Evolutionary conservation across 2,329 filamentous ascomycete species (phyloP).

Genomic region (Colletotrichum musae): DNA sequence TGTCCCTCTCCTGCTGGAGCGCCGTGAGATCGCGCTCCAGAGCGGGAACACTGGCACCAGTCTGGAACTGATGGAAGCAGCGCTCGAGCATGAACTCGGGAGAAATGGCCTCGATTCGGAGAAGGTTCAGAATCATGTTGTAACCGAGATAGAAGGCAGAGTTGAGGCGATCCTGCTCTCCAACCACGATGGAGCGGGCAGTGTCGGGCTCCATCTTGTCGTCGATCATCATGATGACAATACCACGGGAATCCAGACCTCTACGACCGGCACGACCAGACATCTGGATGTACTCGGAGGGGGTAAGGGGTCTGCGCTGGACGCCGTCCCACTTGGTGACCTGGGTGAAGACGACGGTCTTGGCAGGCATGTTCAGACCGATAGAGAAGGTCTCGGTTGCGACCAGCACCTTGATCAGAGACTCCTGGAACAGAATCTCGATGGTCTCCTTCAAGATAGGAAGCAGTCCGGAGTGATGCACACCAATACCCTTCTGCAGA

Average conservation of each 20-base stretch:
- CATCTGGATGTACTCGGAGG: constrained; percentile 99
- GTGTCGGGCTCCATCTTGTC: constrained; percentile 94
- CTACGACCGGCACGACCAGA: constrained; percentile 96
- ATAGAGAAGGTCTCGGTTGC: constrained; percentile 99
- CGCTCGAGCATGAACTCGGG: constrained; percentile 99
- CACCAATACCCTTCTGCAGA: constrained; percentile 91
- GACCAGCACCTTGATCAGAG: constrained; percentile 96
- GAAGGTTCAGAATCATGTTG: constrained; percentile 98
- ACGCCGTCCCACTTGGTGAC: constrained; percentile 96
- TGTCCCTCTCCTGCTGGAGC: constrained; percentile 81
- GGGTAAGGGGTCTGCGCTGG: constrained; percentile 85
- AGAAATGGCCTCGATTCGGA: constrained; percentile 98
- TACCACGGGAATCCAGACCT: constrained; percentile 96
- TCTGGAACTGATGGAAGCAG: constrained; percentile 99
- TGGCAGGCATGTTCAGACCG: constrained; percentile 98
- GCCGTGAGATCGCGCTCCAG: constrained; percentile 87
- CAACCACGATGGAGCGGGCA: constrained; percentile 96
- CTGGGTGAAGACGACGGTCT: constrained; percentile 98
- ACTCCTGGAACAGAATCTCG: constrained; percentile 98
- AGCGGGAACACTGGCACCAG: constrained; percentile 86
- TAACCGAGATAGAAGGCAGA: constrained; percentile 98
- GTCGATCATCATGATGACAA: constrained; percentile 99
- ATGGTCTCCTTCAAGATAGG: constrained; percentile 99
- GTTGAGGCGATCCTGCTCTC: constrained; percentile 96
- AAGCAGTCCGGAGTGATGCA: constrained; percentile 95